These are phyloP conservation scores for Aureobasidium sp. DNA, from an alignment of 2,329 filamentous ascomycete genomes.

Conservation along the genomic window DNA sequence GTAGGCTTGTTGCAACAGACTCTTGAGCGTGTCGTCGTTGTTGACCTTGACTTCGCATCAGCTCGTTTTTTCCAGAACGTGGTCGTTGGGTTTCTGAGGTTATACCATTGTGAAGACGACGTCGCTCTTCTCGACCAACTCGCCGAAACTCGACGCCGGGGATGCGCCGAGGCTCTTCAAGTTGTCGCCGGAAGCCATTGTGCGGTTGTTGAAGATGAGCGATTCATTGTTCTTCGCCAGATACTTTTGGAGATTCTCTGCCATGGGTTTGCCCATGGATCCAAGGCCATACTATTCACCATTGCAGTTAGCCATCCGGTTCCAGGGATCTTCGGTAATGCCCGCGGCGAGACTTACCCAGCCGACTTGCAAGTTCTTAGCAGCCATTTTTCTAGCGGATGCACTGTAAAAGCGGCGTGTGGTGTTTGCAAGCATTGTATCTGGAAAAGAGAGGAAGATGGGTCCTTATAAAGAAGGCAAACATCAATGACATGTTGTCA, in stretches of 20 bases:
- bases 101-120: conserved; percentile 14
- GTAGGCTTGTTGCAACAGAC: conserved; percentile 4
- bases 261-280: conserved; percentile 39
- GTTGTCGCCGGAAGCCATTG: conserved; percentile 7
- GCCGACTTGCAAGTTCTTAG: conserved; percentile 10
- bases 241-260: conserved; percentile 34
- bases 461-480: neutral
- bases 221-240: conserved; percentile 17
- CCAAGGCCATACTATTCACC: conserved; percentile 29
- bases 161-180: conserved; percentile 6
- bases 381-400: neutral
- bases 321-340: neutral
- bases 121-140: conserved; percentile 6
- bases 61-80: neutral
- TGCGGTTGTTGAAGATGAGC: conserved; percentile 12
- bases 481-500: neutral
- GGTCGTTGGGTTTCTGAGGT: too few species aligned
- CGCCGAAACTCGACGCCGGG: conserved; percentile 7
- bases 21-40: conserved; percentile 5
- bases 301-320: neutral
- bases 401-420: conserved; percentile 3
- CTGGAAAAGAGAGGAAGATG: neutral
- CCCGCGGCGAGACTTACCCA: conserved; percentile 2
- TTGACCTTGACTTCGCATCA: conserved; percentile 3
- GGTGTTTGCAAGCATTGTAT: neutral